Evolutionary conservation across 495 filamentous ascomycete species (phyloP).

Genomic region (Penicillium robsamsonii): DNA sequence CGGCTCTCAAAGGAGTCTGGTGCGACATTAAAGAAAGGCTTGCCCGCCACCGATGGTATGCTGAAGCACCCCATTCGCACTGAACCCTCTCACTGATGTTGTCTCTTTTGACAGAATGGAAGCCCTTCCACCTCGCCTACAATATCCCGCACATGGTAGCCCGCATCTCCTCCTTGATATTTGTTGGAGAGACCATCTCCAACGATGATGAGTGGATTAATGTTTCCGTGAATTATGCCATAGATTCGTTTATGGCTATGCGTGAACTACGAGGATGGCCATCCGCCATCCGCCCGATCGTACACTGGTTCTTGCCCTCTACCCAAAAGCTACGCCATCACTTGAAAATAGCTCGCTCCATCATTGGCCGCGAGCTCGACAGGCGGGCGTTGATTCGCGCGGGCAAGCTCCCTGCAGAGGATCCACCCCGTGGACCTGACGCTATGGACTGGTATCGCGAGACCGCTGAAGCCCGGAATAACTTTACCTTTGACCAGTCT

Average conservation of each 20-base stretch:
- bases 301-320: conserved; percentile 37
- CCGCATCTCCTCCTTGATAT: conserved; percentile 55
- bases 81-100: neutral
- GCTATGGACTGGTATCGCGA: conserved; percentile 40
- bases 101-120: conserved; percentile 28
- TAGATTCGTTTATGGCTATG: conserved; percentile 45
- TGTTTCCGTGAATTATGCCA: conserved; percentile 56
- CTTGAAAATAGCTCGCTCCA: conserved; percentile 23
- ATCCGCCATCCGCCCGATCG: conserved; percentile 33
- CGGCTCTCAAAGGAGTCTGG: conserved; percentile 47
- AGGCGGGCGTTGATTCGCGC: conserved; percentile 24
- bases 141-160: conserved; percentile 49
- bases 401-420: conserved; percentile 24
- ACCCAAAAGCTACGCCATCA: conserved; percentile 29
- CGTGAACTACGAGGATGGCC: conserved; percentile 37
- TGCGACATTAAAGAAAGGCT: conserved; percentile 35
- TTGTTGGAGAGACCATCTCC: conserved; percentile 54
- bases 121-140: conserved; percentile 26
- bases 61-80: neutral
- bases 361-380: conserved; percentile 37
- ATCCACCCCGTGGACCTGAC: conserved; percentile 26
- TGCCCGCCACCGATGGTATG: conserved; percentile 40
- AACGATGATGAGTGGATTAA: conserved; percentile 56
- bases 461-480: conserved; percentile 17
- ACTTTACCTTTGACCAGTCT: conserved; percentile 19